Evolutionary conservation across 768 basidiomycete genomes (phyloP), one percentile per base, ranked within the genome.

Genomic region (Albatrellus ellisii): DNA sequence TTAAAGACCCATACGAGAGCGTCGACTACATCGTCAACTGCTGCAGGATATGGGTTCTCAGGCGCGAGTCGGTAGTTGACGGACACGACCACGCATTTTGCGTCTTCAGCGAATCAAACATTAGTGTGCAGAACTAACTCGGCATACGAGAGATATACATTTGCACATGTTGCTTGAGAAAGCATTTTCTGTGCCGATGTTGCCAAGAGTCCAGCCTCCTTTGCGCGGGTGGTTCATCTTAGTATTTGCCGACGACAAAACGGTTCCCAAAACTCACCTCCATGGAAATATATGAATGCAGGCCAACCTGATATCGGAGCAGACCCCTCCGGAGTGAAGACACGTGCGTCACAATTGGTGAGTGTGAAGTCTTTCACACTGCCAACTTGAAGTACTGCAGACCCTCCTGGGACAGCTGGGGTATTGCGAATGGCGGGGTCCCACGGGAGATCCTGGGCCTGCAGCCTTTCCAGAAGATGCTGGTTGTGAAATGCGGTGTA

Each of bases 141-240:
- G 17, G 31, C 12, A 15, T 56, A n/a, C 15, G 15, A 14, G 6
- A 12, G 57, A 42, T 8, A 3, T 49, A 78, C 77, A 60, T 39
- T 69, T 66, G 59, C 70, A 73, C 66, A 77, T 69, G 39, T 71
- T 72, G 1, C 74, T 75, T 27, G 68, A 64, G 50, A 86, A 79
- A 4, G 72, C 61, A n/a, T 68, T 70, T 45, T 78, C 76, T 20
- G 70, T 70, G 18, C 54, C 53, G 49, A 81, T 77, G 42, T 64
- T 75, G 0, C 83, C 83, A 1, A 85, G 62, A 0, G 80, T 82
- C 83, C 83, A 84, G 26, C 83, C 83, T 31, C 83, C 82, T 79
- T 49, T 4, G 11, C 32, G 22, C 20, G 11, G 9, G 9, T 17
- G 18, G 4, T 17, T 15, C 37, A 22, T 37, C 35, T 38, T 29